phyloP scores from a whole-genome alignment of 768 basidiomycete species.

The Tylopilus rubrobrunneus region DNA sequence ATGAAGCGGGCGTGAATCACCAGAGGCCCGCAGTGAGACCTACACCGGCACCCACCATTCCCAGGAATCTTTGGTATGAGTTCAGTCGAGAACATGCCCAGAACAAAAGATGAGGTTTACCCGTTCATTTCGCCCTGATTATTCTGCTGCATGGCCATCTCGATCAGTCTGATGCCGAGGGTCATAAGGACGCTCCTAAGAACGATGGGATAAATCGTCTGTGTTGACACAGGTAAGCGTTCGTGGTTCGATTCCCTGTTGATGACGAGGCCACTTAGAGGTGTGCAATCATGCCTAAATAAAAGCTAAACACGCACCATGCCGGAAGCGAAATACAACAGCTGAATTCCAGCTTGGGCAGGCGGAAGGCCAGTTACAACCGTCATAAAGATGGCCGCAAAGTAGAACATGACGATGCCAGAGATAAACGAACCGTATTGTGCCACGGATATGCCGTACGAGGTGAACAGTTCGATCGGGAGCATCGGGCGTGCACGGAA shows the following conservation, averaged over 20 bases:
- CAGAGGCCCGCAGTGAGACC: constrained; percentile 19
- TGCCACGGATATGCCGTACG: constrained; percentile 38
- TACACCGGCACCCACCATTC: constrained; percentile 41
- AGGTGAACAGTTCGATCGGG: too few species aligned
- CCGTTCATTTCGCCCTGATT: constrained; percentile 35
- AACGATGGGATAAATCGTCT: constrained; percentile 43
- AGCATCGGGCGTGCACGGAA: constrained; percentile 35
- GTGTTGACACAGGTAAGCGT: neutral
- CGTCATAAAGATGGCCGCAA: constrained; percentile 49
- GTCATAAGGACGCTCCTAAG: constrained; percentile 36
- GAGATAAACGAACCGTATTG: too few species aligned
- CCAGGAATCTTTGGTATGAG: constrained; percentile 36
- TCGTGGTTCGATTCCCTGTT: constrained; percentile 37
- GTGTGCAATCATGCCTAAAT: too few species aligned
- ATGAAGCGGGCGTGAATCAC: too few species aligned
- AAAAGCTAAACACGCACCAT: constrained; percentile 29
- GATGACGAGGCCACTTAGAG: neutral
- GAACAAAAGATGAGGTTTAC: constrained; percentile 17
- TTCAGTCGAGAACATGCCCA: neutral
- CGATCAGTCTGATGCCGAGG: constrained; percentile 40
- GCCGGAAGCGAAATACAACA: constrained; percentile 15
- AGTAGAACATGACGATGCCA: constrained; percentile 51
- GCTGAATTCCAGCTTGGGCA: too few species aligned
- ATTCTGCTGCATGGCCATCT: constrained; percentile 38
- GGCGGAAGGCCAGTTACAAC: constrained; percentile 27